A percentile compares a stretch with the other conserved stretches of the same genome.
These are phyloP conservation scores for Leishmania major DNA, from an alignment of 208 protist species.

Conservation along the genomic window DNA sequence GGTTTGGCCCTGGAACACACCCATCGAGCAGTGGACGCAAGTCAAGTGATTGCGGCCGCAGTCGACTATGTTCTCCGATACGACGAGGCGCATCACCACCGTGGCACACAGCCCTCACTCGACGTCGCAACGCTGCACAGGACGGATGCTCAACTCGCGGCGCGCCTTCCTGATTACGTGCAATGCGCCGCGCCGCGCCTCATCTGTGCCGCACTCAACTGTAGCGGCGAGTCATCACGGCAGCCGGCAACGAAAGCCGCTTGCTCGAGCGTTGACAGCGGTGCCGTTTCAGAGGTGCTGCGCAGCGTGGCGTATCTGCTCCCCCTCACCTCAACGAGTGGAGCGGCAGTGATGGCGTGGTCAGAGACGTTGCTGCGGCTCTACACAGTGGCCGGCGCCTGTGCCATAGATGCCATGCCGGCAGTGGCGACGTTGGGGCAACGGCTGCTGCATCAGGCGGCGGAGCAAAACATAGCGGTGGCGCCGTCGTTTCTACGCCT, in stretches of 20 bases:
- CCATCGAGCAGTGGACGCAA: constrained; percentile 1
- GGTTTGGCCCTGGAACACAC: constrained; percentile 3
- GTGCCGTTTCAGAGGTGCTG: not conserved
- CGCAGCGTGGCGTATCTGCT: constrained; percentile 13
- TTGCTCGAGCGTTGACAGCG: not conserved
- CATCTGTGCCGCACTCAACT: constrained; percentile 9
- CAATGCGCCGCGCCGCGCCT: constrained; percentile 25
- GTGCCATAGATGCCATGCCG: not conserved
- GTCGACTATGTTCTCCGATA: constrained; percentile 21
- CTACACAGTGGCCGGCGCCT: not conserved
- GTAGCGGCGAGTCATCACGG: not conserved
- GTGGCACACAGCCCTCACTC: not conserved
- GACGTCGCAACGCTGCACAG: constrained; percentile 6
- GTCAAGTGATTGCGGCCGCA: constrained; percentile 6
- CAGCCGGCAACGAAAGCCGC: not conserved
- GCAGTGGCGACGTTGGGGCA: constrained; percentile 2
- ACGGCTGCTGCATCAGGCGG: constrained; percentile 1
- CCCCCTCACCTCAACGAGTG: constrained; percentile 16
- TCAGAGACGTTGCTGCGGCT: constrained; percentile 9
- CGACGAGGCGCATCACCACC: constrained; percentile 18
- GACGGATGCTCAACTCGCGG: constrained; percentile 17
- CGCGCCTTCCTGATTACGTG: constrained; percentile 20
- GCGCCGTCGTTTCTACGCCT: constrained; percentile 1
- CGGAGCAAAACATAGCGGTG: not conserved
- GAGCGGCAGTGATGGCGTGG: constrained; percentile 12